phyloP scores from a whole-genome alignment of 768 basidiomycete genomes.

The Suillus spraguei region DNA sequence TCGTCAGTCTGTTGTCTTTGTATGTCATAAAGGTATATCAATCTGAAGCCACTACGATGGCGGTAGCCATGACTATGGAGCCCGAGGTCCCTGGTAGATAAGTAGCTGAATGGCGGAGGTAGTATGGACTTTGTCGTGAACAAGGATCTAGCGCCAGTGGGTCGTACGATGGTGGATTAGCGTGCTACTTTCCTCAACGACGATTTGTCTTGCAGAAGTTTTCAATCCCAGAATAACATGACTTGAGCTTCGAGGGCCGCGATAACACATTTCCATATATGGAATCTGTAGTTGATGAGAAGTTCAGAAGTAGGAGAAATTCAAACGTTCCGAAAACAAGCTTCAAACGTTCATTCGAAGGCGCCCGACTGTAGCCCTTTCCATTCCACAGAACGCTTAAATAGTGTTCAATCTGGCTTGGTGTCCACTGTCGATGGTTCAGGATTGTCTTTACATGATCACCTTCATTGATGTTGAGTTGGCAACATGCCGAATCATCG shows the following conservation, averaged over 20 bases:
- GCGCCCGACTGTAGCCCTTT: too few relatives aligned
- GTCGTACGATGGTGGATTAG: background rate
- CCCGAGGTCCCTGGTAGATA: background rate
- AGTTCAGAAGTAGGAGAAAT: background rate
- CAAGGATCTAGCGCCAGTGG: background rate
- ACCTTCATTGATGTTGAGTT: background rate
- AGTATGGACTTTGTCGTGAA: background rate
- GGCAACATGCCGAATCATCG: background rate
- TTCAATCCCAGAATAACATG: background rate
- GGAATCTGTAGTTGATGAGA: slow-evolving; percentile 28
- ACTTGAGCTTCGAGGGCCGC: background rate
- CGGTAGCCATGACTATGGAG: background rate
- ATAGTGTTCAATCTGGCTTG: background rate
- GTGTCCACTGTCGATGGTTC: background rate
- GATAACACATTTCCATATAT: slow-evolving; percentile 26
- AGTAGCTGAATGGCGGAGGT: background rate
- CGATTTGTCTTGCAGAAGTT: background rate
- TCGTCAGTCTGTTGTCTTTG: background rate
- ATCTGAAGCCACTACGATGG: background rate
- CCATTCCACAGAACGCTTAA: background rate
- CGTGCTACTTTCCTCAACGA: too few relatives aligned
- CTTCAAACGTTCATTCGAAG: slow-evolving; percentile 1
- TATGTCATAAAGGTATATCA: slow-evolving; percentile 1
- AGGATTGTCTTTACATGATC: background rate
- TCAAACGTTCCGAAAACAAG: background rate